These are phyloP conservation scores for Colletotrichum sansevieriae DNA, from an alignment of 2,329 filamentous ascomycete genomes.

Conservation along the genomic window DNA sequence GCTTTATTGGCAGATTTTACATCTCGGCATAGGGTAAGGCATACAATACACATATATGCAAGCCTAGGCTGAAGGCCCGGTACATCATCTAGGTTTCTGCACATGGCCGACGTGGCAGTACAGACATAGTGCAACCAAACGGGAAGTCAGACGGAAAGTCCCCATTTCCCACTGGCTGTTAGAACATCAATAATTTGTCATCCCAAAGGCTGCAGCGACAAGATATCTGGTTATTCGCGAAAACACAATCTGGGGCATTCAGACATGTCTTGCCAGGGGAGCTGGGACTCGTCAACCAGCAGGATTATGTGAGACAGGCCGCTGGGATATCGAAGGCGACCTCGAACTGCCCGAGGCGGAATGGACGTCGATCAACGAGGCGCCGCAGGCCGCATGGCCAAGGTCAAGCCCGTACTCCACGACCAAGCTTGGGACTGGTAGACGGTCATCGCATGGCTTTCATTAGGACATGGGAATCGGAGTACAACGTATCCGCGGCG, in stretches of 20 bases:
- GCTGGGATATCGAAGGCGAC: not conserved
- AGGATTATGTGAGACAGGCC: conserved; percentile 15
- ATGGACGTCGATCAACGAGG: conserved; percentile 32
- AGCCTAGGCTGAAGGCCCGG: too few species aligned
- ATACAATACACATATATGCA: too few species aligned
- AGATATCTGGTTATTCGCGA: too few species aligned
- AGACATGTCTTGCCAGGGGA: not conserved
- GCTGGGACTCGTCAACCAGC: not conserved
- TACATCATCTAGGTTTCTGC: too few species aligned
- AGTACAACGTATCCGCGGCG: not conserved
- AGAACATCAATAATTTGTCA: too few species aligned
- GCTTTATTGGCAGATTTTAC: too few species aligned
- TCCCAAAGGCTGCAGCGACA: too few species aligned
- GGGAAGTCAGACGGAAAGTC: too few species aligned
- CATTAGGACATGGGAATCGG: not conserved
- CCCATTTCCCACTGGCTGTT: too few species aligned
- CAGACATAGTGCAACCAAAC: too few species aligned
- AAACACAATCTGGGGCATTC: not conserved
- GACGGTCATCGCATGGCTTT: not conserved
- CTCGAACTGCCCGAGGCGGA: conserved; percentile 20
- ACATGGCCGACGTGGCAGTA: too few species aligned
- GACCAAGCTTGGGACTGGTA: not conserved
- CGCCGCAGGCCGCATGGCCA: conserved; percentile 18
- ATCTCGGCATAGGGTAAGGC: too few species aligned
- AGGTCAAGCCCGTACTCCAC: conserved; percentile 1